These are phyloP conservation scores for Juncus inflexus DNA, from an alignment of 176 grass and related monocot genomes.

Conservation along the genomic window DNA sequence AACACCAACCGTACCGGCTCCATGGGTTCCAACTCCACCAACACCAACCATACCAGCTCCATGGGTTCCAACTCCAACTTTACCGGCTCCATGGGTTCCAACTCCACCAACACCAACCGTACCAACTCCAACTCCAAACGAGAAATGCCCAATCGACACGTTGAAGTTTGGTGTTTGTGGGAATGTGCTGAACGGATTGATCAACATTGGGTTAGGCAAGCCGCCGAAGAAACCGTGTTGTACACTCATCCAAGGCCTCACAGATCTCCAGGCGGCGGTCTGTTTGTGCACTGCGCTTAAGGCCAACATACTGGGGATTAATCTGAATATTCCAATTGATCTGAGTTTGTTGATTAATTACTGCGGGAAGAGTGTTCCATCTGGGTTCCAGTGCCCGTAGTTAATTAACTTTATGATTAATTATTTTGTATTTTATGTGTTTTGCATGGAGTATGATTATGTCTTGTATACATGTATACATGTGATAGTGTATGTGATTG, in stretches of 20 bases:
- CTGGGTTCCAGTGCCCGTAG: constrained; percentile 62
- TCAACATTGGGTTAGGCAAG: constrained; percentile 57
- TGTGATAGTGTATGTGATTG: background rate
- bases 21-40: background rate
- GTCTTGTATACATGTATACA: background rate
- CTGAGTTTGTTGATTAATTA: constrained; percentile 85
- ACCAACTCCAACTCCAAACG: background rate
- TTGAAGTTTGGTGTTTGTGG: constrained; percentile 73
- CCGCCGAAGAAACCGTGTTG: constrained; percentile 63
- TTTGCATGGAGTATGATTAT: background rate
- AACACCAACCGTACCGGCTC: background rate
- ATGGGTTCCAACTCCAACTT: background rate
- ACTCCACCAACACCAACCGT: background rate
- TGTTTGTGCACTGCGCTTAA: constrained; percentile 64
- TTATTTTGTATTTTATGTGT: background rate
- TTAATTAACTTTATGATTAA: background rate
- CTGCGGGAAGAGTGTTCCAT: constrained; percentile 53
- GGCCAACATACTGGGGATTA: constrained; percentile 66
- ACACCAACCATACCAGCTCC: background rate
- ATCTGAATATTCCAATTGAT: constrained; percentile 59
- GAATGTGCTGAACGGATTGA: constrained; percentile 62
- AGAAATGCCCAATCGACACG: constrained; percentile 48
- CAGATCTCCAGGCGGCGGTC: constrained; percentile 65
- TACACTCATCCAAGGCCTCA: constrained; percentile 55
- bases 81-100: background rate